These are phyloP conservation scores for Hyaloscypha bicolor DNA, from an alignment of 495 filamentous ascomycete genomes.

Conservation along the genomic window DNA sequence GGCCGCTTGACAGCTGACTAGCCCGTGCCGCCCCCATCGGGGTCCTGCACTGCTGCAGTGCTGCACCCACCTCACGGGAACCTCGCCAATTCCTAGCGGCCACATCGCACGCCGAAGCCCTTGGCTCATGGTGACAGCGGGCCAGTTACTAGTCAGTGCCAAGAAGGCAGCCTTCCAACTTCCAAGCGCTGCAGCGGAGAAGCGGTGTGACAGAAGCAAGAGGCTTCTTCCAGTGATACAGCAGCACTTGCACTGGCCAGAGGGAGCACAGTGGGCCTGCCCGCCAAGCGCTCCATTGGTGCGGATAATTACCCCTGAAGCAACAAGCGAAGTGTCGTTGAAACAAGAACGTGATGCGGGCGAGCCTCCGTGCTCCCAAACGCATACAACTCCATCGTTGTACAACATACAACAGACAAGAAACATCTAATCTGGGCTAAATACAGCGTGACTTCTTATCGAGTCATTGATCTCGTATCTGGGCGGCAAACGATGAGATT, in stretches of 20 bases:
- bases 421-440: background rate
- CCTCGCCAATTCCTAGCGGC: conserved; percentile 16
- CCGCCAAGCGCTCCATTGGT: background rate
- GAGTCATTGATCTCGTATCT: background rate
- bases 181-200: conserved; percentile 30
- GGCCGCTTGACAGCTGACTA: background rate
- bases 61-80: background rate
- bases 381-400: background rate
- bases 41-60: background rate
- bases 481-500: background rate
- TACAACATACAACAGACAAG: background rate
- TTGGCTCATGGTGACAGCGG: conserved; percentile 9
- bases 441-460: background rate
- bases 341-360: conserved; percentile 14
- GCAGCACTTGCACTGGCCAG: background rate
- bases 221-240: background rate
- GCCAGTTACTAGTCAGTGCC: background rate
- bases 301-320: background rate
- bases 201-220: conserved; percentile 27
- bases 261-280: background rate
- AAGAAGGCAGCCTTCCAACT: conserved; percentile 3
- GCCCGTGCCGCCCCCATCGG: background rate
- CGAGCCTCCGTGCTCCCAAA: background rate
- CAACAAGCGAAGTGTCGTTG: conserved; percentile 19
- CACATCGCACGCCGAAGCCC: conserved; percentile 17